Conservation (phyloP, 768 basidiomycete genomes). For the Rickenella mellea region DNA sequence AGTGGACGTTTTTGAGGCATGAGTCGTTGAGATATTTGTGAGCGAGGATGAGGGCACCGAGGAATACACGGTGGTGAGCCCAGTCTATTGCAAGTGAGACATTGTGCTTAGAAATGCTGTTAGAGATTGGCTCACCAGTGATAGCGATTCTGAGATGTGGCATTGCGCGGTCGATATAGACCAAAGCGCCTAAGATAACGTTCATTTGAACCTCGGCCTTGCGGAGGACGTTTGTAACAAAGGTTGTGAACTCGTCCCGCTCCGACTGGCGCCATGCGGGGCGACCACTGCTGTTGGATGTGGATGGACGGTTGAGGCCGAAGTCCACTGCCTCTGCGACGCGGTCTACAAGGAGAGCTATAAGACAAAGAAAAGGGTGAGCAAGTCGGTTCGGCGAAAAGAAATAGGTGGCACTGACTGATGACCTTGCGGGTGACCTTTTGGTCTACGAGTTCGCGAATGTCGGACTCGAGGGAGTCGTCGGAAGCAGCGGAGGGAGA, state of each 20-base stretch:
- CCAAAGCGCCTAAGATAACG: constrained; percentile 59
- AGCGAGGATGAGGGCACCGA: constrained; percentile 81
- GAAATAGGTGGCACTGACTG: constrained; percentile 35
- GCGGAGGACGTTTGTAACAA: constrained; percentile 57
- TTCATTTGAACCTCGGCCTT: constrained; percentile 68
- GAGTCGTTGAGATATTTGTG: constrained; percentile 90
- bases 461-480: constrained; percentile 54
- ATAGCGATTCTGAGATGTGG: constrained; percentile 74
- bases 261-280: constrained; percentile 36
- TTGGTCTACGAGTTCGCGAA: constrained; percentile 60
- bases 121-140: constrained; percentile 22
- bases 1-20: constrained; percentile 84
- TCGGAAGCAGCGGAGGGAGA: constrained; percentile 47
- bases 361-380: constrained; percentile 6
- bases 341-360: constrained; percentile 63
- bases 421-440: constrained; percentile 53
- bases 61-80: constrained; percentile 86
- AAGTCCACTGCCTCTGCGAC: constrained; percentile 69
- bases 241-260: constrained; percentile 49
- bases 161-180: constrained; percentile 70
- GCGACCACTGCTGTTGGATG: constrained; percentile 43
- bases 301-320: constrained; percentile 58
- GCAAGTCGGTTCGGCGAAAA: neutral
- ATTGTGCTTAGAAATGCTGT: neutral
- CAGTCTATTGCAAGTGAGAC: constrained; percentile 43